These are phyloP conservation scores for Neoboletus brunneissimus DNA, from an alignment of 768 basidiomycete species.

Conservation along the genomic window DNA sequence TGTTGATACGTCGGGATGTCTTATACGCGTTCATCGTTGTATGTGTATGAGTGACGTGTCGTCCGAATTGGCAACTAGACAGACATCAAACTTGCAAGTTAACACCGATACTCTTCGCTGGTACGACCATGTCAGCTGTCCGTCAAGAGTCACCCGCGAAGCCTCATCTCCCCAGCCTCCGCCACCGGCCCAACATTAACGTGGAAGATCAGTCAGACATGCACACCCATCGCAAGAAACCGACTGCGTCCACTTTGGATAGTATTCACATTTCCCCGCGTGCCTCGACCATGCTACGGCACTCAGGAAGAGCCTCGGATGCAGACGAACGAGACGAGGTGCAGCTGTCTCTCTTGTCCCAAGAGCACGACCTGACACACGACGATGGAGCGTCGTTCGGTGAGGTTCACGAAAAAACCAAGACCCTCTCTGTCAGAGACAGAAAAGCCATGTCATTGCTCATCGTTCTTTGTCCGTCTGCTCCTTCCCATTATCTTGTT, in stretches of 20 bases:
- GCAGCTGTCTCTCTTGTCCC: conserved; percentile 55
- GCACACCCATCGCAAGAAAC: conserved; percentile 42
- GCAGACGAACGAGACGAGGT: conserved; percentile 47
- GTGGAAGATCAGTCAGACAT: conserved; percentile 36
- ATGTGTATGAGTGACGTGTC: conserved; percentile 18
- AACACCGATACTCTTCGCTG: conserved; percentile 3
- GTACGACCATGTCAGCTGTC: conserved; percentile 23
- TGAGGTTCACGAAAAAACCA: conserved; percentile 35
- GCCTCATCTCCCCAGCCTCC: conserved; percentile 25
- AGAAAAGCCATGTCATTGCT: conserved; percentile 81
- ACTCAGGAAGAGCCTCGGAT: conserved; percentile 31
- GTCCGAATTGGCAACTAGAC: conserved; percentile 6
- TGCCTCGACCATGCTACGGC: conserved; percentile 39
- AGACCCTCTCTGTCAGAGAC: conserved; percentile 68
- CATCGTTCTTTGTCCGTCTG: conserved; percentile 78
- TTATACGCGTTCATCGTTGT: conserved; percentile 4
- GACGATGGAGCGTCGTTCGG: conserved; percentile 34
- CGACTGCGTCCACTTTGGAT: conserved; percentile 55
- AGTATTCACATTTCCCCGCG: conserved; percentile 60
- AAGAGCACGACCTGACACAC: conserved; percentile 50
- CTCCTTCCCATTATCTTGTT: conserved; percentile 2
- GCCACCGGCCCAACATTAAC: conserved; percentile 34
- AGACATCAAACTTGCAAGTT: conserved; percentile 1
- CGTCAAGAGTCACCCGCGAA: conserved; percentile 29
- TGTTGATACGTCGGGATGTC: neutral